Evolutionary conservation across 306 rosid genomes (phyloP), one percentile per base, ranked within the genome.

Genomic region (Lathyrus sativus): DNA sequence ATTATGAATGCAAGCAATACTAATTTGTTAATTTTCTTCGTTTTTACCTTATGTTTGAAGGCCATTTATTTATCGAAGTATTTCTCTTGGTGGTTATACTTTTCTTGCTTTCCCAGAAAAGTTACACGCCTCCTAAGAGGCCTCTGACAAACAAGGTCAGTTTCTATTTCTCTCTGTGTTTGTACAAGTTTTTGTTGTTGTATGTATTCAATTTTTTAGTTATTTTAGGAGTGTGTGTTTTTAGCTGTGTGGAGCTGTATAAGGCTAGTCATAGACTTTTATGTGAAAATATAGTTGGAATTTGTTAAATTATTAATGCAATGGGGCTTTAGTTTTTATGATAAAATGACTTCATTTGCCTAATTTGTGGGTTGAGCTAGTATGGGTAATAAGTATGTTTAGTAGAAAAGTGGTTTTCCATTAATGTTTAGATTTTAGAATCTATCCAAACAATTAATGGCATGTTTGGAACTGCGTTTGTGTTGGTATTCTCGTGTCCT

Each of bases 71-170:
- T 67, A 84, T 93, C 51, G 97, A 90, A 72, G 95, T 77, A 68
- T 79, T 93, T 68, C 95, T 93, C 67, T 44, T 87, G 49, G 88
- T 87, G 51, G 99, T 93, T 71, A 93, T 93, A 49, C 76, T 90
- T 74, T 84, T 88, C 80, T 82, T 93, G 56, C 95, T 93, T 67
- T 90, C 97, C 46, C 96, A 86, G 83, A 93, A 93, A 74, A 93
- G 99, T 85, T 93, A 93, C 89, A 93, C 84, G 77, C 99, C 96
- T 45, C 99, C 99, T 35, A 93, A 88, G 75, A 82, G 97, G 71
- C 99, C 99, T 44, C 78, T 93, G 67, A 81, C 91, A 12, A 74
- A 82, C 79, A 85, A 90, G 99, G 99, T 93, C 70, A 10, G 88
- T 78, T 71, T 55, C 28, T 14, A 4, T 44, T 42, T 67, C 35